Percentiles rank a stretch among this genome's conserved stretches.
Conservation (phyloP, 441 rosid species). For the Populus hybrid region DNA sequence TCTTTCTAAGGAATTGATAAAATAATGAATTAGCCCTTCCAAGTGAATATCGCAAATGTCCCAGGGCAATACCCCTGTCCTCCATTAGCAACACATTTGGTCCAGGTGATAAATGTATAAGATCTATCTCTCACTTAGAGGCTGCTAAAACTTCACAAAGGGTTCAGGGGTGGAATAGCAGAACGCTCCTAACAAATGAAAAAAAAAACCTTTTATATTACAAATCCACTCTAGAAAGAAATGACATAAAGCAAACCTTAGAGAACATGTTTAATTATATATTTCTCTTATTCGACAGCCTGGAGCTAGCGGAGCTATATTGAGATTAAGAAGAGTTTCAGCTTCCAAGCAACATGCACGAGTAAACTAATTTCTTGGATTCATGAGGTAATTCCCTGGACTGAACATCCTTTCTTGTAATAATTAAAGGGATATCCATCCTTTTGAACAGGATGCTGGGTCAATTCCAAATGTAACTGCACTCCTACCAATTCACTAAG, state of each 20-base stretch:
- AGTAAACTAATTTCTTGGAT: background rate
- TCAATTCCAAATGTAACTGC: background rate
- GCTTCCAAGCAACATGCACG: background rate
- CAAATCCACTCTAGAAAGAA: background rate
- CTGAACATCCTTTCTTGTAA: background rate
- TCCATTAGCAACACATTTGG: background rate
- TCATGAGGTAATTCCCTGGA: background rate
- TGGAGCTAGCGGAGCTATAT: background rate
- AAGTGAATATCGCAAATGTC: background rate
- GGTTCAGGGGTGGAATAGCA: background rate
- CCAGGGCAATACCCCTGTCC: background rate
- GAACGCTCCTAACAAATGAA: background rate
- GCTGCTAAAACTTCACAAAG: background rate
- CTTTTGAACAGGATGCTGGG: background rate
- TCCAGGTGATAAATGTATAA: background rate
- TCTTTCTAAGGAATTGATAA: background rate
- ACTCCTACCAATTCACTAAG: background rate
- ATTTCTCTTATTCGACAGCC: background rate
- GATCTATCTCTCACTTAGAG: background rate
- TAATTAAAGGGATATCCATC: background rate
- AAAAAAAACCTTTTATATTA: background rate
- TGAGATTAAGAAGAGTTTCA: background rate
- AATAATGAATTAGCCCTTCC: background rate
- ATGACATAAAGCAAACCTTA: background rate
- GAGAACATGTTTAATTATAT: background rate